Evolutionary conservation across 2,329 filamentous ascomycete genomes (phyloP), one percentile per base, ranked within the genome.

Genomic region (Daldinia eschscholtzii): DNA sequence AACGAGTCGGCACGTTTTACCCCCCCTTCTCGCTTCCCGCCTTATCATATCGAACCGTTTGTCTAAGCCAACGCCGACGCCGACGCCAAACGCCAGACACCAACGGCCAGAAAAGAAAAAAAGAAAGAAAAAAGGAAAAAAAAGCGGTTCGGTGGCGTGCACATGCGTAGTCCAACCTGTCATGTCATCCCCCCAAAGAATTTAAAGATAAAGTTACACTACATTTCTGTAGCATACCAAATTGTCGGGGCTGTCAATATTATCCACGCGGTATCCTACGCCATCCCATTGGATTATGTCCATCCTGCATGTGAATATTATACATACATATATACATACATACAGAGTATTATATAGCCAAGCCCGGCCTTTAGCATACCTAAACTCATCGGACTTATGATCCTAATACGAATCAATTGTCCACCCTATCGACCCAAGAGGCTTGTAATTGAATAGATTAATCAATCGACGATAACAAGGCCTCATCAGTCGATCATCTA

Each of bases 111-210:
- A n/a, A n/a, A n/a, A n/a, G n/a, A n/a, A n/a, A n/a, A n/a, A n/a
- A n/a, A n/a, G n/a, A n/a, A n/a, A n/a, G n/a, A n/a, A n/a, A n/a
- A n/a, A n/a, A n/a, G n/a, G n/a, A n/a, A 7, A 30, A 50, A 50
- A 50, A 50, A 50, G 26, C 26, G 46, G 46, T 50, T 50, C 26
- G 6, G 46, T 50, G 46, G 46, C 46, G 46, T 15, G 41, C 41
- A 44, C 18, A 44, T 9, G 15, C 39, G 5, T n/a, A 18, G 13
- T n/a, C 23, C 62, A 33, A 52, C 35, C 46, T 61, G 48, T 35
- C 57, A 59, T 69, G 50, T 56, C 63, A 67, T 70, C 67, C 67
- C 57, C n/a, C n/a, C n/a, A n/a, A 67, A 61, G 39, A 64, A 37
- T 63, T 52, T 57, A 52, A 50, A 52, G 59, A 48, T 62, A 57